Base-by-base conservation (phyloP, 306 rosid species). In the Cucurbita pepo region DNA sequence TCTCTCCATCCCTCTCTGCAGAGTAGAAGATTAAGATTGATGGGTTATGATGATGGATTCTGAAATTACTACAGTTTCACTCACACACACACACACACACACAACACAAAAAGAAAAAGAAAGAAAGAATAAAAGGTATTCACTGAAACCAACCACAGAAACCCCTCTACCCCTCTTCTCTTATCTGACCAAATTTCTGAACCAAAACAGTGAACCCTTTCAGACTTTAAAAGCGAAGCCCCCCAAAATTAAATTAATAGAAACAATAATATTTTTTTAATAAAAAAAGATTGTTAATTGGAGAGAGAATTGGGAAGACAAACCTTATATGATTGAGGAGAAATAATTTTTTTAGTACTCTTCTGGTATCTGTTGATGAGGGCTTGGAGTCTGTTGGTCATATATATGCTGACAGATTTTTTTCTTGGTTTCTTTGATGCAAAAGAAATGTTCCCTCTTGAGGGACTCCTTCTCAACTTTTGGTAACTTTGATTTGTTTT, bases 11-110 rank as follows among this genome's bases (percentile, higher is more conserved):
- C 41, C 22, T 63, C 14, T 85, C 3, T 34, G 80, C 86, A 83
- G 86, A 77, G 83, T 74, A 76, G 72, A 78, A 85, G 95, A 86
- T 84, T 85, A 89, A 61, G 69, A 61, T 61, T 61, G 69, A 61
- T 83, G 82, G 88, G 80, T 83, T 76, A 82, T 86, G 83, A 83
- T 86, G 82, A 83, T 87, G 83, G 86, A 84, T 87, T 89, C 86
- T 87, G 82, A 86, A 59, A 74, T 79, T 65, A 63, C 66, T 74
- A 76, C 79, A 76, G 66, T 78, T 77, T 71, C 82, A 81, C 63
- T 79, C 75, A 54, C 36, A 60, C 59, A 22, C 55, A 8, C 65
- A 67, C 82, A 81, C 63, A 77, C 75, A 54, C 36, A 60, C 59
- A 22, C 55, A 48, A 22, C 55, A 48, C n/a, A 8, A 58, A 67